phyloP scores from a whole-genome alignment of 805 yeast species.

The Lachancea kluyveri region DNA sequence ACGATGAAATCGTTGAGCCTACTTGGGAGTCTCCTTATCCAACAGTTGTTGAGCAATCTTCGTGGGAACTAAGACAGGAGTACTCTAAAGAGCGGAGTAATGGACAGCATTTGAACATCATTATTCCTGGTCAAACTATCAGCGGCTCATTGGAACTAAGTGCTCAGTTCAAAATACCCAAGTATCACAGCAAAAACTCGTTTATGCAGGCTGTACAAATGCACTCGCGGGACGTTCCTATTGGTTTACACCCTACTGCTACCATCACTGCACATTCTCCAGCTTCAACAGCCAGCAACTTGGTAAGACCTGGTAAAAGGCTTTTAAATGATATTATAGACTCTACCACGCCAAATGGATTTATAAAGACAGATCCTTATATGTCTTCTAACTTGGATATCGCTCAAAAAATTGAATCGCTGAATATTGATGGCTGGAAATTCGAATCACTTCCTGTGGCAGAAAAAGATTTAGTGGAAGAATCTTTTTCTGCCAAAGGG shows the following conservation, averaged over 20 bases:
- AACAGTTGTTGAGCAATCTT: constrained; percentile 24
- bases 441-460: constrained; percentile 27
- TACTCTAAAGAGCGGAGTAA: constrained; percentile 16
- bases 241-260: constrained; percentile 13
- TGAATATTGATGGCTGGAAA: constrained; percentile 30
- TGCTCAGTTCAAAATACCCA: constrained; percentile 27
- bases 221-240: constrained; percentile 24
- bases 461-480: constrained; percentile 11
- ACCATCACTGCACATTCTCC: constrained; percentile 3
- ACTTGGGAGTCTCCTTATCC: constrained; percentile 19
- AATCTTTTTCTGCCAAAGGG: constrained; percentile 33
- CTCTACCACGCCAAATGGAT: constrained; percentile 8
- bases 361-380: constrained; percentile 8
- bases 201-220: constrained; percentile 25
- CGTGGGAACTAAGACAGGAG: constrained; percentile 21
- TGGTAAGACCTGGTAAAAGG: constrained; percentile 20
- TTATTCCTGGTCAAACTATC: constrained; percentile 29
- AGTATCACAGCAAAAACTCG: constrained; percentile 29
- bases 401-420: constrained; percentile 7
- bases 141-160: constrained; percentile 29
- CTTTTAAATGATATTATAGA: constrained; percentile 21
- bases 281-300: too few species aligned
- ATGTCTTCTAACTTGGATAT: constrained; percentile 3
- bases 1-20: constrained; percentile 1
- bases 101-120: constrained; percentile 22